These are phyloP conservation scores for Echria macrotheca DNA, from an alignment of 495 filamentous ascomycete species.

Conservation along the genomic window DNA sequence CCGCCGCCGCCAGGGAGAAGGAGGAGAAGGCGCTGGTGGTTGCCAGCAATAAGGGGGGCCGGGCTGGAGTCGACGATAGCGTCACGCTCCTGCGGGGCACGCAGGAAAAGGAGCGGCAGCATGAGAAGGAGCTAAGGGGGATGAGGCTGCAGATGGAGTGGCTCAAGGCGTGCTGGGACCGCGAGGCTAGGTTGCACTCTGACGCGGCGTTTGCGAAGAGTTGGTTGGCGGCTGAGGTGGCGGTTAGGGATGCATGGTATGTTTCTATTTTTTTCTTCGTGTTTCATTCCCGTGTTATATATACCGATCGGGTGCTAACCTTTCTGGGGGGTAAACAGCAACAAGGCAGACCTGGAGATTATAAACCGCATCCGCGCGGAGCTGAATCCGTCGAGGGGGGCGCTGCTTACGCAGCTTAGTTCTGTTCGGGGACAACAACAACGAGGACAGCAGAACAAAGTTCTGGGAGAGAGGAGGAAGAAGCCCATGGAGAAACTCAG, in stretches of 20 bases:
- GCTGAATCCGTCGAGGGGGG: slow-evolving; percentile 32
- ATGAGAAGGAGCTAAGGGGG: slow-evolving; percentile 75
- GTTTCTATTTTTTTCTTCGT: slow-evolving; percentile 33
- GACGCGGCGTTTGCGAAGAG: slow-evolving; percentile 77
- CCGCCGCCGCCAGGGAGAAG: slow-evolving; percentile 13
- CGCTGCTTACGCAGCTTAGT: slow-evolving; percentile 18
- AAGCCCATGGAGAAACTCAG: slow-evolving; percentile 15
- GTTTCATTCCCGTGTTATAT: too few species aligned
- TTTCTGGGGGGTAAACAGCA: slow-evolving; percentile 52
- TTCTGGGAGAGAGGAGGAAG: too few species aligned
- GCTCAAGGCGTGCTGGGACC: slow-evolving; percentile 68
- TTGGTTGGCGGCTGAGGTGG: slow-evolving; percentile 71
- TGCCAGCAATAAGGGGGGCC: slow-evolving; percentile 8
- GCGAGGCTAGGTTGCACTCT: slow-evolving; percentile 73
- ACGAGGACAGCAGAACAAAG: too few species aligned
- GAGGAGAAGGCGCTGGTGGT: neutral
- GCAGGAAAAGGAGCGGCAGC: slow-evolving; percentile 53
- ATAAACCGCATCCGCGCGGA: slow-evolving; percentile 62
- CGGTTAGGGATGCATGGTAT: slow-evolving; percentile 79
- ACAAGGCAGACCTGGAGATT: slow-evolving; percentile 82
- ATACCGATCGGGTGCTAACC: neutral
- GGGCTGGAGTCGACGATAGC: slow-evolving; percentile 21
- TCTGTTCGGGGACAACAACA: slow-evolving; percentile 6
- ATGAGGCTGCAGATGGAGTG: slow-evolving; percentile 85
- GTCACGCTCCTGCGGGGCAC: slow-evolving; percentile 44